A percentile compares a stretch with the other conserved stretches of the same genome.
Conservation (phyloP, 140 eudicot genomes). For the Oenanthe javanica region DNA sequence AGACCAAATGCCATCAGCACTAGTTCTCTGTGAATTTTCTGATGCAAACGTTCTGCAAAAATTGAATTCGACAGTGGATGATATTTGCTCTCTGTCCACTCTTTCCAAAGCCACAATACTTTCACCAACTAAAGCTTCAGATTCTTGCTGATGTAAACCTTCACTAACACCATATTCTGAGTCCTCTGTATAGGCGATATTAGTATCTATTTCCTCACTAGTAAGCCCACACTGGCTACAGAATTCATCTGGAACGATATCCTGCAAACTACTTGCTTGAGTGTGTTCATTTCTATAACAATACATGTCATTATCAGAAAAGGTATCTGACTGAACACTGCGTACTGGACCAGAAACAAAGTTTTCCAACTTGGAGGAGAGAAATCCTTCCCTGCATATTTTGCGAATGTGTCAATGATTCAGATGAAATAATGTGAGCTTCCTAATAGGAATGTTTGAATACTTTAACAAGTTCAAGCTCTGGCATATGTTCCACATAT, state of each 20-base stretch:
- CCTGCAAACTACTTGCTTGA: slow-evolving; percentile 26
- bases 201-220: slow-evolving; percentile 19
- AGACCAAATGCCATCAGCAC: slow-evolving; percentile 10
- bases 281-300: slow-evolving; percentile 22
- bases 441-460: neutral
- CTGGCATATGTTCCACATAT: neutral
- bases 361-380: slow-evolving; percentile 48
- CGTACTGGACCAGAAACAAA: slow-evolving; percentile 24
- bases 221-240: slow-evolving; percentile 17
- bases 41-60: slow-evolving; percentile 11
- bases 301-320: slow-evolving; percentile 23
- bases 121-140: slow-evolving; percentile 14
- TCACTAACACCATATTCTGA: slow-evolving; percentile 9
- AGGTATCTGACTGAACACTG: slow-evolving; percentile 29
- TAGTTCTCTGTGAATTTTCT: neutral
- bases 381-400: slow-evolving; percentile 70
- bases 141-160: slow-evolving; percentile 19
- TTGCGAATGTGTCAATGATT: neutral
- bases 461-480: neutral
- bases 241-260: slow-evolving; percentile 16
- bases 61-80: slow-evolving; percentile 7
- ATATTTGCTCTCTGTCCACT: slow-evolving; percentile 10
- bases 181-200: slow-evolving; percentile 11
- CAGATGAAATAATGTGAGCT: neutral
- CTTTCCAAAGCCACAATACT: slow-evolving; percentile 18